Evolutionary conservation across 2,329 filamentous ascomycete genomes (phyloP), one percentile per base, ranked within the genome.

Genomic region (Pseudogymnoascus destructans): DNA sequence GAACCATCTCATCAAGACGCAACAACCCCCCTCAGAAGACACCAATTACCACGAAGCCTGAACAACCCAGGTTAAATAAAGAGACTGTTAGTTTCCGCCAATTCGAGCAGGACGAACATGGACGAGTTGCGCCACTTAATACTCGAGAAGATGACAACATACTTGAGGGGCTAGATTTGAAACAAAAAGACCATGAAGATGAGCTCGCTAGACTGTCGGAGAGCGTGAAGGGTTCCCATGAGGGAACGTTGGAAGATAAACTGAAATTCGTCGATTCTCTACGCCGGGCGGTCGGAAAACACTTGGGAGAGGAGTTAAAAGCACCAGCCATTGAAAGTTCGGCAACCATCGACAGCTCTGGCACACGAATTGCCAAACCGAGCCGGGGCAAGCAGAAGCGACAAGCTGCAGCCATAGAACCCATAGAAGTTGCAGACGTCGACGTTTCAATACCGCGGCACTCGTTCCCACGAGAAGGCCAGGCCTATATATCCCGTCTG

Each of bases 371-470:
- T 52, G n/a, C 46, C n/a, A 17, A 11, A 13, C n/a, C 25, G 2
- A 6, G 25, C 10, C 46, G 46, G 25, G 15, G 25, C 25, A 52
- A 52, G 46, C 25, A 52, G 25, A 52, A 32, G 9, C 46, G 46
- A 10, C 46, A 52, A 19, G 25, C 25, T 17, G 13, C 46, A 15
- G 15, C 9, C 25, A 32, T 52, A 30, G 46, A 52, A 30, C 25
- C 55, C 2, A 57, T 42, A 11, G 32, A 42, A 42, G 32, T 30
- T 17, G 46, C n/a, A 52, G 46, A 30, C 3, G 5, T 52, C 40
- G 36, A 58, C 3, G 54, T 59, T 38, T n/a, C 46, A 17, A 59
- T 59, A 36, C 55, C 58, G 21, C 54, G 30, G 33, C 30, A 58
- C n/a, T 32, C 15, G 3, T 42, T 58, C 9, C 58, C 32, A 17